A percentile compares a stretch with the other conserved stretches of the same genome.
phyloP scores from a whole-genome alignment of 257 asterid species.

The Gentiana straminea region DNA sequence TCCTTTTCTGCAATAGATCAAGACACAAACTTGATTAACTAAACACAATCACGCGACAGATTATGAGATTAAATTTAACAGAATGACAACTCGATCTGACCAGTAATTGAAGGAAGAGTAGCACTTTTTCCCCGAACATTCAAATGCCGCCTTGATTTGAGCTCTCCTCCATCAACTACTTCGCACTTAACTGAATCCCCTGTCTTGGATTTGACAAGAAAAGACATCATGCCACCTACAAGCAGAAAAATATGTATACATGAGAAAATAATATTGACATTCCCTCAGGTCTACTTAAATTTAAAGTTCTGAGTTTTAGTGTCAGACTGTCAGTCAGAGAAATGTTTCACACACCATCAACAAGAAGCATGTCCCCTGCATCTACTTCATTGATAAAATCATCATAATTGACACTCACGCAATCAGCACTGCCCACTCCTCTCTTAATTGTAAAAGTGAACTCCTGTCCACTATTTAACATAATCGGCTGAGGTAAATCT shows the following conservation, averaged over 20 bases:
- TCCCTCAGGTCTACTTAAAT: too few relatives aligned
- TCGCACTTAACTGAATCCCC: conserved; percentile 80
- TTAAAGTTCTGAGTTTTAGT: too few relatives aligned
- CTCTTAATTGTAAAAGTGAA: conserved; percentile 91
- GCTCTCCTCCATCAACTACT: conserved; percentile 96
- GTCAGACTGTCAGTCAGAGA: too few relatives aligned
- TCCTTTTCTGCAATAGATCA: conserved; percentile 65
- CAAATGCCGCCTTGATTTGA: conserved; percentile 89
- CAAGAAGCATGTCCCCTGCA: conserved; percentile 92
- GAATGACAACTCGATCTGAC: conserved; percentile 29
- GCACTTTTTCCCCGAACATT: conserved; percentile 98
- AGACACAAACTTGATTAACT: conserved; percentile 14
- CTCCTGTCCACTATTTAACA: conserved; percentile 67
- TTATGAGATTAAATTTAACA: not conserved
- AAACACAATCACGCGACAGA: conserved; percentile 1
- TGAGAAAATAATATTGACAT: too few relatives aligned
- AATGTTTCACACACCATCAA: conserved; percentile 53
- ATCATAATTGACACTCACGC: conserved; percentile 96
- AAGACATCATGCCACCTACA: conserved; percentile 97
- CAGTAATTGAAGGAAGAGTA: conserved; percentile 91
- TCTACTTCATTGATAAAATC: conserved; percentile 97
- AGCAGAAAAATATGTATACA: conserved; percentile 10
- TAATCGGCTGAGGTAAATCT: conserved; percentile 94
- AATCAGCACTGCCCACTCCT: conserved; percentile 86
- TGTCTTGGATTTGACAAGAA: conserved; percentile 66